phyloP scores from a whole-genome alignment of 352 stramenopile species.

The Globisporangium radiosum region DNA sequence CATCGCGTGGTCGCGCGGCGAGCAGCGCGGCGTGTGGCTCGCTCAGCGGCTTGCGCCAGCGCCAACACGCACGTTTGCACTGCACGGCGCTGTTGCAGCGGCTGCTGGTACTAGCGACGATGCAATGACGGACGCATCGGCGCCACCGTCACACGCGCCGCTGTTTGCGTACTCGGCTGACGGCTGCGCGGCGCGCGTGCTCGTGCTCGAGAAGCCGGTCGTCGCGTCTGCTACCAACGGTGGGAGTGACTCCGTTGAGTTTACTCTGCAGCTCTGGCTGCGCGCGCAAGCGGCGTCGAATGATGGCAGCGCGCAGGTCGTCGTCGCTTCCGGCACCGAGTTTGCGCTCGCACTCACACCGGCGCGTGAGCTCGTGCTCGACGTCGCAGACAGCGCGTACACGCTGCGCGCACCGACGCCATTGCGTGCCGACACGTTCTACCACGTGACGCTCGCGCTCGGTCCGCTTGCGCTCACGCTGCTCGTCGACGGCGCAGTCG shows the following conservation, averaged over 20 bases:
- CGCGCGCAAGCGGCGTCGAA: constrained; percentile 14
- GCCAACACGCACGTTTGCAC: constrained; percentile 33
- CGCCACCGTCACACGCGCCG: constrained; percentile 14
- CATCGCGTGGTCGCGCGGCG: constrained; percentile 72
- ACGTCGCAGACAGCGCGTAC: constrained; percentile 32
- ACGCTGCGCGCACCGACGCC: constrained; percentile 27
- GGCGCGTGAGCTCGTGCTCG: constrained; percentile 41
- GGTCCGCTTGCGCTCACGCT: constrained; percentile 30
- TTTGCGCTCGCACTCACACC: constrained; percentile 43
- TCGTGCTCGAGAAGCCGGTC: constrained; percentile 59
- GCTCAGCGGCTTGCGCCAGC: constrained; percentile 23
- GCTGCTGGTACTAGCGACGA: constrained; percentile 8
- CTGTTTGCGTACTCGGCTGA: constrained; percentile 50
- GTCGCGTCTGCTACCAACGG: constrained; percentile 29
- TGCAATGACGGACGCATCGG: constrained; percentile 51
- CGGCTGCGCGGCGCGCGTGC: constrained; percentile 33
- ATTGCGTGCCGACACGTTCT: constrained; percentile 43
- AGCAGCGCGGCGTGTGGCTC: constrained; percentile 79
- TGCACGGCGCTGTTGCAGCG: constrained; percentile 15
- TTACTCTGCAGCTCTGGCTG: constrained; percentile 71
- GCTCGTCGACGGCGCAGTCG: constrained; percentile 36
- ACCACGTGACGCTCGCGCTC: constrained; percentile 56
- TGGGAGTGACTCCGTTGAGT: constrained; percentile 27
- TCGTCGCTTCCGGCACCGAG: constrained; percentile 55
- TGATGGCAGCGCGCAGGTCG: constrained; percentile 26